Evolutionary conservation across 2,329 filamentous ascomycete species (phyloP), one percentile per base, ranked within the genome.

Genomic region (Pyrenophora tritici-repentis): DNA sequence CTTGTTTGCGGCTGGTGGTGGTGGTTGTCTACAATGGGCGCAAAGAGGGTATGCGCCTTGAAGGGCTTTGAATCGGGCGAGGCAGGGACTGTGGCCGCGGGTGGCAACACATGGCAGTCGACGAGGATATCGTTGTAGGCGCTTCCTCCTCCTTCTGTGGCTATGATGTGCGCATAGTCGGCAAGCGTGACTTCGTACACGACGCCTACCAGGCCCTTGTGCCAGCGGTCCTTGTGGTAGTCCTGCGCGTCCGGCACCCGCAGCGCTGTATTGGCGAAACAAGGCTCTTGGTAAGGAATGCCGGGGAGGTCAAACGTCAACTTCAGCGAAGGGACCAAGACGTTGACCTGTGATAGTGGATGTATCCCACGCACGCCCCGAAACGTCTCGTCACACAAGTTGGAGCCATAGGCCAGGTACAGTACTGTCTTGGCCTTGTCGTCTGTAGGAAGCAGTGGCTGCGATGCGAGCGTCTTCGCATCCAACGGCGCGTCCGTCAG

Each of bases 121-220:
- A 96, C 86, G 0, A 90, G 68, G 9, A 96, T 84, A 68, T 97
- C 91, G 49, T 87, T 79, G 77, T 99, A 99, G n/a, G 86, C 83
- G 2, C 86, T 76, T 14, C 92, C 92, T 26, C 90, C 92, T 43
- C 93, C 93, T 72, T 99, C 94, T 4, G 92, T 97, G 4, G 87
- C 87, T 54, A 97, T 87, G 62, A 99, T 96, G 53, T 84, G 88
- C 6, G 86, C 82, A 70, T 90, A 99, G 76, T 99, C 94, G 36
- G 82, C 74, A 14, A 81, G 77, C 1, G 91, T 96, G 24, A 97
- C 90, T 76, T 97, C 92, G 76, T 99, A 99, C 3, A 97, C 94
- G 13, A 96, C 91, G 18, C 94, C 94, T 34, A 97, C 84, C 2
- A 99, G 81, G 4, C 90, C 90, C 66, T 91, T 92, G 57, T 85